Evolutionary conservation across 83 land plant genomes (phyloP).

Genomic region (Picea abies): DNA sequence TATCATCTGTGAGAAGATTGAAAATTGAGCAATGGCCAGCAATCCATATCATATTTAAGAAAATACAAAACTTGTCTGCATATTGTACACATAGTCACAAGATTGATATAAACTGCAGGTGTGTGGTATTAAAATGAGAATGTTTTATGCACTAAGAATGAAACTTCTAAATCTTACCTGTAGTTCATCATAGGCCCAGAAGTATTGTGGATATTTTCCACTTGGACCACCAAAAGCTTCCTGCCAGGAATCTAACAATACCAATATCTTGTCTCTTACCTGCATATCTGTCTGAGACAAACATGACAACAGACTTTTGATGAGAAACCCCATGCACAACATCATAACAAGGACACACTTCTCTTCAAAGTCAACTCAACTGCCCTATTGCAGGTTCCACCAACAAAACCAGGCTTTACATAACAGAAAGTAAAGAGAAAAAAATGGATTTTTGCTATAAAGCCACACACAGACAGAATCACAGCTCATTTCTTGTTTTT

Average conservation of each 20-base stretch:
- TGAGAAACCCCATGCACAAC: not conserved
- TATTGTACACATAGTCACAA: not conserved
- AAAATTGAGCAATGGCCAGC: not conserved
- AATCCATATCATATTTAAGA: not conserved
- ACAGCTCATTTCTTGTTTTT: not conserved
- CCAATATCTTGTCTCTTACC: constrained; percentile 75
- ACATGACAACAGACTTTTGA: not conserved
- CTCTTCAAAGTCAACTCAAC: not conserved
- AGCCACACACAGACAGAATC: not conserved
- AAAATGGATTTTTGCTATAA: not conserved
- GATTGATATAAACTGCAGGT: not conserved
- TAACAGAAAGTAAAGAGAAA: not conserved
- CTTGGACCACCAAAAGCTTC: constrained; percentile 59
- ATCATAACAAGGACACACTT: not conserved
- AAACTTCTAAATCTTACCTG: constrained; percentile 25
- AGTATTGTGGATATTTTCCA: constrained; percentile 59
- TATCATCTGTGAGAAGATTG: not conserved
- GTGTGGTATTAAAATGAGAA: not conserved
- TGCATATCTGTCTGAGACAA: constrained; percentile 68
- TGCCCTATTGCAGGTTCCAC: not conserved
- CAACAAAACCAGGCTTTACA: not conserved
- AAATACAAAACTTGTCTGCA: not conserved
- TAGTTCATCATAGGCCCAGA: constrained; percentile 40
- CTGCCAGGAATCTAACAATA: constrained; percentile 53
- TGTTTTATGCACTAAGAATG: not conserved